Conservation (phyloP, 2,329 filamentous ascomycete genomes). For the Hawksworthiomyces lignivorus region DNA sequence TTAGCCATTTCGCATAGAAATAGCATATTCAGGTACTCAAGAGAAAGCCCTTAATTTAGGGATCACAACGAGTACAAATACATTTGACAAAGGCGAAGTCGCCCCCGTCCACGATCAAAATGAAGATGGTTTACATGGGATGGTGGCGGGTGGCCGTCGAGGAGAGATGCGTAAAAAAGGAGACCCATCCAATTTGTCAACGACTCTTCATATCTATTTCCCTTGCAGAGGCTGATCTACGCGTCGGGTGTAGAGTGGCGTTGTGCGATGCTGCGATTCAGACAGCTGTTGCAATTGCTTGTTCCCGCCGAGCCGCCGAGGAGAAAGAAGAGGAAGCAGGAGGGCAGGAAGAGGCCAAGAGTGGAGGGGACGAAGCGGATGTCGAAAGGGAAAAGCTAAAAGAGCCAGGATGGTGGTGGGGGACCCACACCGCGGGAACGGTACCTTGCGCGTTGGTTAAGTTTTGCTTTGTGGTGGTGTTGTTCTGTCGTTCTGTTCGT, state of each 20-base stretch:
- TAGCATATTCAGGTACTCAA: conserved; percentile 24
- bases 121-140: too few species aligned
- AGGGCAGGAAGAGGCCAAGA: background rate
- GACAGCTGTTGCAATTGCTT: background rate
- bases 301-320: background rate
- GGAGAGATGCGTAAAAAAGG: background rate
- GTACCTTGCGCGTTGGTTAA: conserved; percentile 17
- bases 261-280: background rate
- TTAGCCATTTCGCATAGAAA: background rate
- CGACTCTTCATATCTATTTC: too few species aligned
- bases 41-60: conserved; percentile 31
- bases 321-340: background rate
- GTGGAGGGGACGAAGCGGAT: background rate
- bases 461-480: conserved; percentile 4
- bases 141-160: too few species aligned
- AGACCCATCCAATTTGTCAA: too few species aligned
- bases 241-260: too few species aligned
- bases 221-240: too few species aligned
- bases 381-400: background rate
- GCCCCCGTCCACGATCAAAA: too few species aligned
- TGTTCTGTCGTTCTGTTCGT: too few species aligned
- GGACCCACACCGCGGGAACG: conserved; percentile 19
- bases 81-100: conserved; percentile 33
- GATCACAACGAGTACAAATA: conserved; percentile 63
- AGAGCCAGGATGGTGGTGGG: conserved; percentile 12